Evolutionary conservation across 75 land plant species (phyloP), one percentile per base, ranked within the genome.

Genomic region (Isoetes taiwanensis): DNA sequence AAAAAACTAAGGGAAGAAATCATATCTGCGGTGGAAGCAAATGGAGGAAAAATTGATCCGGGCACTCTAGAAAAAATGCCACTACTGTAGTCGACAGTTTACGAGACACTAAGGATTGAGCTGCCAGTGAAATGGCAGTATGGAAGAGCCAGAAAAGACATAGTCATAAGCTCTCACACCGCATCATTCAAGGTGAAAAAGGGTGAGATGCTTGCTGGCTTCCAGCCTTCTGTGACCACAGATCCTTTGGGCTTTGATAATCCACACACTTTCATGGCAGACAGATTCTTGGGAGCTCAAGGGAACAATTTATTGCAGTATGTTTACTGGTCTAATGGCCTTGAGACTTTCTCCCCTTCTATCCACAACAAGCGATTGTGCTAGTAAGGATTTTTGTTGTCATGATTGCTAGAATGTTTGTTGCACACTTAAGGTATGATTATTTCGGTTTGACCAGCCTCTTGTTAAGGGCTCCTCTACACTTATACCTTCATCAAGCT

Each of bases 81-180:
- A 37, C 61, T 88, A 54, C 61, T 72, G 64, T 62, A 67, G 5
- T 90, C 90, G 2, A 74, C 60, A 12, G 90, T 85, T 5, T 82
- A 79, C 76, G 90, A 90, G 46, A 48, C 56, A 28, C 60, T 90
- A 32, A 64, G 97, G 30, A 70, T 85, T 34, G 76, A 77, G 26
- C 90, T 90, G 14, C 90, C 90, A 2, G 90, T 90, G 1, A 66
- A 76, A 29, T 41, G 63, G 6, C 97, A 90, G 72, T 85, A 82
- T 61, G 97, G 73, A 4, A 54, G 46, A 11, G 97, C 97, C n/a
- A 82, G 80, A 61, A 19, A 8, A 30, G 97, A 90, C 43, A 4
- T 90, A 30, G 53, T 64, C 2, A 6, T 77, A 27, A 72, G 64
- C 65, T 42, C 64, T n/a, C 72, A 72, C 57, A 37, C 39, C 14